Evolutionary conservation across 352 stramenopile genomes (phyloP).

Genomic region (Globisporangium paddicum): DNA sequence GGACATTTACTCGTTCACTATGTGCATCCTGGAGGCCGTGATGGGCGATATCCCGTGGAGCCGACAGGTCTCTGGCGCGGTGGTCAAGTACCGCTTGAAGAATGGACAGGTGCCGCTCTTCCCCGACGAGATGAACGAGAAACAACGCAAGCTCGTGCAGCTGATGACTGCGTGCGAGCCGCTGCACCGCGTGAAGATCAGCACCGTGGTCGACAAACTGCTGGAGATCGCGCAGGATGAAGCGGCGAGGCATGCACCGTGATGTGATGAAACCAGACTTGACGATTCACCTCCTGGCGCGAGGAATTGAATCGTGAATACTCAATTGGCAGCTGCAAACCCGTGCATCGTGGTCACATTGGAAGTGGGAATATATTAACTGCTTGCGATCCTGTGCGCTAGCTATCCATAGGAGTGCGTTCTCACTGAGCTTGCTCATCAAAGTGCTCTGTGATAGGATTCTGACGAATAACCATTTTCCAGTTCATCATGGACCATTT

Average conservation of each 20-base stretch:
- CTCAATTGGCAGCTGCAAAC: too few relatives aligned
- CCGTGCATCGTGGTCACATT: too few relatives aligned
- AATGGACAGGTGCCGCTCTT: neutral
- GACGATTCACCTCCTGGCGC: too few relatives aligned
- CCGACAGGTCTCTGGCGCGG: neutral
- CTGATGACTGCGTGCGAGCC: neutral
- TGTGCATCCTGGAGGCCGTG: neutral
- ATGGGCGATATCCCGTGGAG: neutral
- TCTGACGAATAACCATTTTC: too few relatives aligned
- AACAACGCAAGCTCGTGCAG: neutral
- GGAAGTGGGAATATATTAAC: too few relatives aligned
- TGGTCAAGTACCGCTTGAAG: neutral
- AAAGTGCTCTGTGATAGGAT: too few relatives aligned
- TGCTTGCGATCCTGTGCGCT: too few relatives aligned
- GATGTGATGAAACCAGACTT: neutral
- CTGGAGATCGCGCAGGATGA: neutral
- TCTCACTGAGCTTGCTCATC: too few relatives aligned
- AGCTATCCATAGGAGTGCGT: too few relatives aligned
- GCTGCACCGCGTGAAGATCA: neutral
- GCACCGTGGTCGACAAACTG: neutral
- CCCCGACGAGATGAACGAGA: neutral
- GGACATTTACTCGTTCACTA: slow-evolving; percentile 1
- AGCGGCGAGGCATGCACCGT: neutral
- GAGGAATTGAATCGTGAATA: too few relatives aligned
- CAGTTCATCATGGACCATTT: too few relatives aligned